Evolutionary conservation across 1,284 basidiomycete genomes (phyloP).

Genomic region (Moesziomyces globuligerus): DNA sequence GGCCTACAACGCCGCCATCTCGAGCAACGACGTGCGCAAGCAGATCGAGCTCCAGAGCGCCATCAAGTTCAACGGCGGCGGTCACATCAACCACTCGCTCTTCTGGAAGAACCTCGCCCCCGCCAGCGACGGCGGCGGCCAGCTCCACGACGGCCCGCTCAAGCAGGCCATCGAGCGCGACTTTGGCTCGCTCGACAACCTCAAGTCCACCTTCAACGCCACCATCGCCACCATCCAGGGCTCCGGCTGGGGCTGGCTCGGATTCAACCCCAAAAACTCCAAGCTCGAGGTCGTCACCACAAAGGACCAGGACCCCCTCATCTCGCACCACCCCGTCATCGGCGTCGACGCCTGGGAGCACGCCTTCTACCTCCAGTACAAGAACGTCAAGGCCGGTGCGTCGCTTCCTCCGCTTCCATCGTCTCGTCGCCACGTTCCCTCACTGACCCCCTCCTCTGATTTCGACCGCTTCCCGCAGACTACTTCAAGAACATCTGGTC

Average conservation of each 20-base stretch:
- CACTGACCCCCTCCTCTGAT: background rate
- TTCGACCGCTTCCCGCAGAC: conserved; percentile 11
- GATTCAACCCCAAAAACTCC: conserved; percentile 67
- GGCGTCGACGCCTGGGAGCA: conserved; percentile 98
- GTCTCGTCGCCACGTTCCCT: background rate
- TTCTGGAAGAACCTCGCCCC: conserved; percentile 91
- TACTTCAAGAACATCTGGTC: conserved; percentile 68
- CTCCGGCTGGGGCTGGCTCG: conserved; percentile 96
- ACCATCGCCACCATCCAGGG: conserved; percentile 94
- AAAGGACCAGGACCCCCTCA: conserved; percentile 94
- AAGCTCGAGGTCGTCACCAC: conserved; percentile 85
- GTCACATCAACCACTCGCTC: conserved; percentile 83
- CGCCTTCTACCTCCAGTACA: conserved; percentile 69
- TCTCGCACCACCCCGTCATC: conserved; percentile 86
- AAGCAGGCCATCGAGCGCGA: conserved; percentile 82
- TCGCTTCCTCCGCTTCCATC: background rate
- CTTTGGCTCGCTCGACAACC: conserved; percentile 83
- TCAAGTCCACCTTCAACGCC: conserved; percentile 83
- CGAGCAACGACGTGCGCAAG: conserved; percentile 77
- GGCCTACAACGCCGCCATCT: conserved; percentile 75
- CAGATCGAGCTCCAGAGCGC: conserved; percentile 85
- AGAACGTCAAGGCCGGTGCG: conserved; percentile 54
- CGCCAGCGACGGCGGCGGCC: conserved; percentile 69
- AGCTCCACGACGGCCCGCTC: conserved; percentile 76
- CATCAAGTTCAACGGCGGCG: conserved; percentile 91